Evolutionary conservation across 106 monocot genomes (phyloP).

Genomic region (Agapanthus africanus): DNA sequence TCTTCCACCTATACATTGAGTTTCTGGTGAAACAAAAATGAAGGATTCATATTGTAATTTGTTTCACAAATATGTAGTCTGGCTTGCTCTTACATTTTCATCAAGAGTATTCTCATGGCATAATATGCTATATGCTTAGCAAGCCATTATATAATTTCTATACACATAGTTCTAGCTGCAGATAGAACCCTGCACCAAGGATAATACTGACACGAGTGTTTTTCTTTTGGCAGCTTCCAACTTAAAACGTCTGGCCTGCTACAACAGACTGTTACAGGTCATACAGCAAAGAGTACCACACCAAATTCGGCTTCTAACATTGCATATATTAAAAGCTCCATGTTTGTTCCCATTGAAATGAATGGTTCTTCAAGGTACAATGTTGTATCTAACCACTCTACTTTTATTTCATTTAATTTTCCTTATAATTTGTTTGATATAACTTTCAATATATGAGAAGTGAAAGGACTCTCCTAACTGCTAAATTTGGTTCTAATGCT

Average conservation of each 20-base stretch:
- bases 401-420: neutral
- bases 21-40: no score
- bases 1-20: no score
- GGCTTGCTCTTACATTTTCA: neutral
- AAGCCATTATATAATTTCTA: neutral
- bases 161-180: neutral
- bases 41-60: neutral
- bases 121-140: neutral
- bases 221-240: slow-evolving; percentile 17
- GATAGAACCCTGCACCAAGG: neutral
- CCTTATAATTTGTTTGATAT: neutral
- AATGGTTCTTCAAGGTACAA: slow-evolving; percentile 25
- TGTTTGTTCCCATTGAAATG: slow-evolving; percentile 12
- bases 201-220: neutral
- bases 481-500: neutral
- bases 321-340: neutral
- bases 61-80: neutral
- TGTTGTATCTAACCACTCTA: neutral
- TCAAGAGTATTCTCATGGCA: neutral
- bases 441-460: neutral
- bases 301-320: slow-evolving; percentile 11
- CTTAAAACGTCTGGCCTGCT: slow-evolving; percentile 10
- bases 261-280: slow-evolving; percentile 4
- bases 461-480: neutral
- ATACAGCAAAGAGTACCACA: slow-evolving; percentile 6